Conservation (phyloP, 148 eudicot species). For the Heliamphora exappendiculata region DNA sequence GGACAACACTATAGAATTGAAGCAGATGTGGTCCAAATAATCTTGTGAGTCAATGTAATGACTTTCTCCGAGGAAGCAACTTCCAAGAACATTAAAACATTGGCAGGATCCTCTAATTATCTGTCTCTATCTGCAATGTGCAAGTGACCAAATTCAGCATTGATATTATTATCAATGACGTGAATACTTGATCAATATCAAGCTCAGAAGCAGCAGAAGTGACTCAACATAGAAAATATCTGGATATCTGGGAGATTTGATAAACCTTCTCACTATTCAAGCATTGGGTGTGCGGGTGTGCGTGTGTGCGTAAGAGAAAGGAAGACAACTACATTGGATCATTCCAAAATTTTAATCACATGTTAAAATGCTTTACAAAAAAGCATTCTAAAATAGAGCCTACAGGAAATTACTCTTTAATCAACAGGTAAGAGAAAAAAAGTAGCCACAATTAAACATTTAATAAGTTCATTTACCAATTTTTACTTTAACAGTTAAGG, state of each 20-base stretch:
- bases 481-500: no score
- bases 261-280: background rate
- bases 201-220: background rate
- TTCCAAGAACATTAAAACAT: background rate
- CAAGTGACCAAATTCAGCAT: conserved; percentile 5
- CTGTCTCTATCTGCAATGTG: conserved; percentile 2
- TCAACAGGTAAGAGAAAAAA: background rate
- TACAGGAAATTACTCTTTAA: background rate
- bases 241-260: background rate
- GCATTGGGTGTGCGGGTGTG: background rate
- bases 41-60: background rate
- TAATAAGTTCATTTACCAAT: no score
- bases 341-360: background rate
- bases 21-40: background rate
- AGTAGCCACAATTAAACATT: no score
- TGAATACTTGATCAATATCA: background rate
- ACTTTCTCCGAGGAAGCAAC: background rate
- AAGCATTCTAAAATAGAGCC: background rate
- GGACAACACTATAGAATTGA: background rate
- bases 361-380: background rate
- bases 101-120: background rate
- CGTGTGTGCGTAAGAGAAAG: background rate
- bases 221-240: background rate
- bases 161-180: background rate
- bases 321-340: background rate